Evolutionary conservation across 2,329 filamentous ascomycete genomes (phyloP).

Genomic region (Nemania diffusa): DNA sequence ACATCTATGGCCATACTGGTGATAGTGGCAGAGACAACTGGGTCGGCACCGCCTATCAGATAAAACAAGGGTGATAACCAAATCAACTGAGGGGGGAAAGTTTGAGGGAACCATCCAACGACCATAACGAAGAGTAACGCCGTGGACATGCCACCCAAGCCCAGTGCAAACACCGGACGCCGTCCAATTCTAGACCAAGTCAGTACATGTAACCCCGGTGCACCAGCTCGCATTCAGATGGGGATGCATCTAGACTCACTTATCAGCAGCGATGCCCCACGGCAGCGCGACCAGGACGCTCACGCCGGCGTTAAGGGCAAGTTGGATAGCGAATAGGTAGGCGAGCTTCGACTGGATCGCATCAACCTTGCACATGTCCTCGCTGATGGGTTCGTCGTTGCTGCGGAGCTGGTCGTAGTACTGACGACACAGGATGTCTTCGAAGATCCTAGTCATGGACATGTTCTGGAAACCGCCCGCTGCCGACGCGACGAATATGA

Average conservation of each 20-base stretch:
- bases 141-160: conserved; percentile 48
- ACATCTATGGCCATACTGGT: conserved; percentile 53
- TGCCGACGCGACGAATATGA: conserved; percentile 47
- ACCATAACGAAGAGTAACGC: conserved; percentile 45
- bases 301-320: conserved; percentile 48
- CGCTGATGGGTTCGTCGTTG: conserved; percentile 49
- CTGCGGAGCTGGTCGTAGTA: conserved; percentile 47
- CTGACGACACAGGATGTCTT: conserved; percentile 54
- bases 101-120: conserved; percentile 50
- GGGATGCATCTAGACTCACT: conserved; percentile 39
- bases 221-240: neutral
- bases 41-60: conserved; percentile 53
- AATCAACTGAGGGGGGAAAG: conserved; percentile 49
- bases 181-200: conserved; percentile 49
- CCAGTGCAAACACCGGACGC: conserved; percentile 49
- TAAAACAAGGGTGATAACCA: conserved; percentile 50
- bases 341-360: conserved; percentile 52
- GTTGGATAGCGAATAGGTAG: conserved; percentile 48
- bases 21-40: conserved; percentile 48
- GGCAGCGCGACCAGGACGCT: conserved; percentile 50
- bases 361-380: conserved; percentile 52
- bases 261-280: conserved; percentile 54
- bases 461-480: conserved; percentile 49
- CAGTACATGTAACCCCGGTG: neutral
- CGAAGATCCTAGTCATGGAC: conserved; percentile 50